A percentile compares a stretch with the other conserved stretches of the same genome.
phyloP scores from a whole-genome alignment of 148 eudicot genomes.

The Rhododendron simsii region DNA sequence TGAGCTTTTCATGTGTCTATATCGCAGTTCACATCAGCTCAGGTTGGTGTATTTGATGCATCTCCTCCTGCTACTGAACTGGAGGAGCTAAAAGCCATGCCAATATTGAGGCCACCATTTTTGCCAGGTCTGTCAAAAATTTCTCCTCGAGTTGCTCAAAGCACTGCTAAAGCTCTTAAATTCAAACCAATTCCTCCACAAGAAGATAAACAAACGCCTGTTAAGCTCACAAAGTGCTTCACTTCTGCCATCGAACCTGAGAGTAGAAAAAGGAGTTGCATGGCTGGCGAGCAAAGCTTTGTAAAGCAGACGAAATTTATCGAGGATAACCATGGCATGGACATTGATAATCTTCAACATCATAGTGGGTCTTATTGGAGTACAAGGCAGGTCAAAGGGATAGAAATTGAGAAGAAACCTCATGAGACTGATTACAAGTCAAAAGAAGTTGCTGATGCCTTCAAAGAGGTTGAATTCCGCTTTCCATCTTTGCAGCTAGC shows the following conservation, averaged over 20 bases:
- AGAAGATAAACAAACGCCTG: not conserved
- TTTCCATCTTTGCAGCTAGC: conserved; percentile 33
- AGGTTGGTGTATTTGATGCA: conserved; percentile 6
- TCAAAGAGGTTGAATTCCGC: conserved; percentile 38
- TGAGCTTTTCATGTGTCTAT: not conserved
- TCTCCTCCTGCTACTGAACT: not conserved
- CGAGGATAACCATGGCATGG: conserved; percentile 3
- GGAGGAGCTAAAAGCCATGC: not conserved
- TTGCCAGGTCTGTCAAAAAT: not conserved
- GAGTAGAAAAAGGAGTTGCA: conserved; percentile 27
- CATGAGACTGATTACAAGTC: conserved; percentile 17
- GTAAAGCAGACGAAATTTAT: conserved; percentile 11
- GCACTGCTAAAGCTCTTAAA: not conserved
- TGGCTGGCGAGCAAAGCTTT: conserved; percentile 10
- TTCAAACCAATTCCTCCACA: not conserved
- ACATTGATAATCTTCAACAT: not conserved
- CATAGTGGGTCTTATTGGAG: not conserved
- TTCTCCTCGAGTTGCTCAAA: not conserved
- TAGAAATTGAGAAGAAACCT: conserved; percentile 9
- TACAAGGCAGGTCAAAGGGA: conserved; percentile 9
- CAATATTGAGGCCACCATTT: not conserved
- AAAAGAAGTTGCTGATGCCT: conserved; percentile 39
- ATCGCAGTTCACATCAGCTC: conserved; percentile 8
- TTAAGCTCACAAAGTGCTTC: conserved; percentile 2
- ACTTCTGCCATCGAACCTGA: conserved; percentile 15